These are phyloP conservation scores for Diaporthe ilicicola DNA, from an alignment of 2,329 filamentous ascomycete genomes.

Conservation along the genomic window DNA sequence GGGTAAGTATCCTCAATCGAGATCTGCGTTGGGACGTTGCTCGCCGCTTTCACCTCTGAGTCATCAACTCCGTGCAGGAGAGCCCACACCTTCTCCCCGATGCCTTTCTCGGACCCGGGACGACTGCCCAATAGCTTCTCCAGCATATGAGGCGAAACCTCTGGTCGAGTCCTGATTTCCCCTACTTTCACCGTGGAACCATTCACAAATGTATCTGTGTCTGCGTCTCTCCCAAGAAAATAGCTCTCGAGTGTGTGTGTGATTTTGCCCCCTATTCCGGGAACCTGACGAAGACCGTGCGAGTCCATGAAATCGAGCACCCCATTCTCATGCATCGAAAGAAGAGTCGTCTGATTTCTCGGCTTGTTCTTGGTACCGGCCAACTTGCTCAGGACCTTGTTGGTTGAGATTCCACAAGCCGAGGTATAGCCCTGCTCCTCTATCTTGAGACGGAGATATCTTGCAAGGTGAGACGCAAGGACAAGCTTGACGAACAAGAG, in stretches of 20 bases:
- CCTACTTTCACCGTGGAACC: slow-evolving; percentile 66
- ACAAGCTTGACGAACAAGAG: slow-evolving; percentile 68
- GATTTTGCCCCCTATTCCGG: slow-evolving; percentile 86
- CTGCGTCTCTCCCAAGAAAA: slow-evolving; percentile 49
- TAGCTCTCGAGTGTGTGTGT: slow-evolving; percentile 64
- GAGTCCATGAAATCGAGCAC: slow-evolving; percentile 76
- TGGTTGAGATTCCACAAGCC: slow-evolving; percentile 87
- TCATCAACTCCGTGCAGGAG: slow-evolving; percentile 84
- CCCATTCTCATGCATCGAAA: slow-evolving; percentile 68
- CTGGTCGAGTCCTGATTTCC: slow-evolving; percentile 69
- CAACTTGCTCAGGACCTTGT: slow-evolving; percentile 86
- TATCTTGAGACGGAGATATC: slow-evolving; percentile 75
- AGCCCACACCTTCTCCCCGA: slow-evolving; percentile 77
- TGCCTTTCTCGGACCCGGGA: slow-evolving; percentile 74
- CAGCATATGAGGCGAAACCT: slow-evolving; percentile 70
- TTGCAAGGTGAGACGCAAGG: slow-evolving; percentile 83
- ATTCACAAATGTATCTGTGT: slow-evolving; percentile 46
- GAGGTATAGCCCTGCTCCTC: slow-evolving; percentile 85
- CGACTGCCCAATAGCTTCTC: slow-evolving; percentile 72
- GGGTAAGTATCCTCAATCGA: slow-evolving; percentile 92
- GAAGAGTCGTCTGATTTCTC: slow-evolving; percentile 82
- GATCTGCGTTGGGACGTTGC: slow-evolving; percentile 82
- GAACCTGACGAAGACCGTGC: slow-evolving; percentile 81
- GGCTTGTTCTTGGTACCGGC: slow-evolving; percentile 88
- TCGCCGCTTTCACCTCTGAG: slow-evolving; percentile 75